Base-by-base conservation (phyloP, 768 basidiomycete species). In the Hydnum rufescens region DNA sequence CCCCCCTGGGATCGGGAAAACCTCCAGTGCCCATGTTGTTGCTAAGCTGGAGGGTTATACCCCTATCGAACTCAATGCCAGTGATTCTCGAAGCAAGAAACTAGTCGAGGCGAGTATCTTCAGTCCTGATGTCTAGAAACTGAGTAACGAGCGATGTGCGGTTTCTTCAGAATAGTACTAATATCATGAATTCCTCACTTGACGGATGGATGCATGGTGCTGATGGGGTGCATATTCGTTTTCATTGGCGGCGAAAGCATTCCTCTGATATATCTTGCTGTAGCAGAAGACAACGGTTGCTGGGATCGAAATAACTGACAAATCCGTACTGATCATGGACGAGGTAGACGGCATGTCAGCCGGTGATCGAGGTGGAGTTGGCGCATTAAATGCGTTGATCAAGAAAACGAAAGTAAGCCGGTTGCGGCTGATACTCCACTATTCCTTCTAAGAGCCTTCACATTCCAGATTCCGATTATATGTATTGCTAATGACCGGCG, bases 281-380 rank as follows among this genome's bases (percentile, higher is more conserved):
- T 31, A 32, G 25, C 53, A 75, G 78, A 65, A 65, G 22, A 77
- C 75, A 5, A 86, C 83, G 56, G 74, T 76, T 1, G 67, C 75
- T 1, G 90, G 83, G 2, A 70, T 92, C 2, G 61, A 68, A 16
- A 78, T 96, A 57, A 89, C 83, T 0, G 75, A 83, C 59, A 76
- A 71, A 62, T 76, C 83, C 0, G 87, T 89, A 57, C 69, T 99
- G 43, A 97, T 99, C 62, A 96, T 99, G 93, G 95, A 99, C 60
- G 95, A 99, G 63, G 93, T 97, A 2, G 95, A 99, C 58, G 95
- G 95, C 1, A 99, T 97, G 92, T 93, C 89, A 3, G 85, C 86
- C 2, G 95, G 95, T 18, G 95, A 99, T 65, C 74, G 95, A 43
- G 95, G 95, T 16, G 95, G 95, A 52, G 86, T 97, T 1, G 93